These are phyloP conservation scores for Panus rudis DNA, from an alignment of 768 basidiomycete genomes.

Conservation along the genomic window DNA sequence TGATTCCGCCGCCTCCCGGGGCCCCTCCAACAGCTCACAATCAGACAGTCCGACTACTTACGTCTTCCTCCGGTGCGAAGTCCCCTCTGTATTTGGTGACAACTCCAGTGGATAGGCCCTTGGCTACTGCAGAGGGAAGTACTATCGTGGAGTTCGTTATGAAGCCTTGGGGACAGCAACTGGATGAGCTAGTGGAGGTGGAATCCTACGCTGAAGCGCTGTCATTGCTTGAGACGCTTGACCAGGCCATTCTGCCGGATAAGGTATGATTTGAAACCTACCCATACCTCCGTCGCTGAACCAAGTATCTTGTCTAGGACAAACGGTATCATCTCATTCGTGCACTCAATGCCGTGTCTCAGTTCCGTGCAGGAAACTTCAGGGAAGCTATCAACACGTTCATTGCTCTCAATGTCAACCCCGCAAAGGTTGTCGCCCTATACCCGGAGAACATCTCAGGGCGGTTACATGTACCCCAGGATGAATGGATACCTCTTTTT, in stretches of 20 bases:
- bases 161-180: conserved; percentile 70
- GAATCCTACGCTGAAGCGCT: conserved; percentile 75
- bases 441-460: conserved; percentile 82
- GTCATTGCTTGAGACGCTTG: conserved; percentile 66
- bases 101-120: conserved; percentile 66
- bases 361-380: conserved; percentile 63
- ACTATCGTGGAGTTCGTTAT: conserved; percentile 71
- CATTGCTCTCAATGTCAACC: conserved; percentile 83
- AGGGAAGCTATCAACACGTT: conserved; percentile 82
- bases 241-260: conserved; percentile 50
- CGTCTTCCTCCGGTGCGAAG: conserved; percentile 43
- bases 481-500: conserved; percentile 75
- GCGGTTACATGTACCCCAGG: conserved; percentile 58
- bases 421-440: conserved; percentile 86
- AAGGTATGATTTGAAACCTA: conserved; percentile 55
- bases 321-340: conserved; percentile 53
- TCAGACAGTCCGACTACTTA: conserved; percentile 58
- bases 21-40: conserved; percentile 27
- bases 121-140: conserved; percentile 63
- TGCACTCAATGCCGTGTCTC: conserved; percentile 70
- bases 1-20: conserved; percentile 22
- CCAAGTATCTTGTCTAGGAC: conserved; percentile 32
- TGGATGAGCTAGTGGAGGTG: conserved; percentile 71
- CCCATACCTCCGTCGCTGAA: too few relatives aligned
- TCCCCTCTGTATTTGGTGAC: conserved; percentile 57